phyloP scores from a whole-genome alignment of 208 protist genomes.

The Leishmania guyanensis region DNA sequence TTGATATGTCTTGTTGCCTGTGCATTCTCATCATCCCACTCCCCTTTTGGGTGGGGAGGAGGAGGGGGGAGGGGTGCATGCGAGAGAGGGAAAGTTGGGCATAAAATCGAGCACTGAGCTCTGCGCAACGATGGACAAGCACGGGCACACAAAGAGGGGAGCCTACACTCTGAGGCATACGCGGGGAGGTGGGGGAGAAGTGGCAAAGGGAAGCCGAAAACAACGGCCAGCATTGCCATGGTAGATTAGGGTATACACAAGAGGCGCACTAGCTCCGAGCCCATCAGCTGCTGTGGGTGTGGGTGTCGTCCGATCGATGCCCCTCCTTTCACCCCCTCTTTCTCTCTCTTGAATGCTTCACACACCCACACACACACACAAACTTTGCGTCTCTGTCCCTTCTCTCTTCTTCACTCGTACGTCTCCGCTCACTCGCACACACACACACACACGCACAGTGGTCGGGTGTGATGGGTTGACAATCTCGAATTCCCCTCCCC shows the following conservation, averaged over 20 bases:
- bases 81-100: too few relatives aligned
- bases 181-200: too few relatives aligned
- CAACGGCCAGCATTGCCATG: neutral
- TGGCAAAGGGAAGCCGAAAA: neutral
- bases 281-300: neutral
- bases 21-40: too few relatives aligned
- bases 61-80: too few relatives aligned
- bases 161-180: too few relatives aligned
- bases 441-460: neutral
- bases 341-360: neutral
- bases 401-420: neutral
- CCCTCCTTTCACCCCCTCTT: too few relatives aligned
- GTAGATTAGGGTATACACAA: neutral
- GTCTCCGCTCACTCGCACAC: too few relatives aligned
- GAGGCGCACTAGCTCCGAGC: neutral
- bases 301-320: neutral
- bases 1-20: neutral
- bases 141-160: neutral
- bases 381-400: neutral
- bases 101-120: too few relatives aligned
- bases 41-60: too few relatives aligned
- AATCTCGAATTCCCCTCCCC: neutral
- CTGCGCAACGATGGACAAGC: neutral
- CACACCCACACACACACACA: neutral
- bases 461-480: neutral